Conservation (phyloP, 139 green algal species). For the Closterium sp. region DNA sequence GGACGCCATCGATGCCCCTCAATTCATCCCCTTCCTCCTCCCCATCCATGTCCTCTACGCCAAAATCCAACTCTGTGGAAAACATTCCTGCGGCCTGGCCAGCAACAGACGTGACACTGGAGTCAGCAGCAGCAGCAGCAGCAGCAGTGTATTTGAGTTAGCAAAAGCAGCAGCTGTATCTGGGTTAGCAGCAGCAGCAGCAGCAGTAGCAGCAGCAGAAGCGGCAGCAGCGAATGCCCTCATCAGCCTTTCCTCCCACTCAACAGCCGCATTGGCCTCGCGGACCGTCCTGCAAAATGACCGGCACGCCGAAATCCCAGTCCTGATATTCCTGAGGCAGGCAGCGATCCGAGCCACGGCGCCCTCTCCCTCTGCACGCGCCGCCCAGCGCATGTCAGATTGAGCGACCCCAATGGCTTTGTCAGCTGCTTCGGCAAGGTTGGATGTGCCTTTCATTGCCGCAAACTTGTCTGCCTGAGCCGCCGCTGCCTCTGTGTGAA, state of each 20-base stretch:
- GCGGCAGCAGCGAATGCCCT: background rate
- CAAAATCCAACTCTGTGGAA: background rate
- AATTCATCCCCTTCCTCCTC: background rate
- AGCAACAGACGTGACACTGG: background rate
- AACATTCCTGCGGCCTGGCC: background rate
- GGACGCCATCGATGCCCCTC: background rate
- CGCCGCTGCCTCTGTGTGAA: background rate
- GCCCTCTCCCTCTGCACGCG: background rate
- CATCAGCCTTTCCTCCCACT: background rate
- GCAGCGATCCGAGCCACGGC: background rate
- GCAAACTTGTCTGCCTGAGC: background rate
- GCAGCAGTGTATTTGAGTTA: no score
- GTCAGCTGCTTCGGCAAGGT: background rate
- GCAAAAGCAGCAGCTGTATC: no score
- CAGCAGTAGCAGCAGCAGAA: no score
- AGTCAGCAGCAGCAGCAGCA: no score
- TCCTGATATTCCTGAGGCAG: background rate
- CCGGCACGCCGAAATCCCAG: background rate
- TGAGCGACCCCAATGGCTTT: background rate
- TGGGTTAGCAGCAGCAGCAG: no score
- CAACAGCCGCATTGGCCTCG: background rate
- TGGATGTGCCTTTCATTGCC: background rate
- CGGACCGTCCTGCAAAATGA: background rate
- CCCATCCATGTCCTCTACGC: background rate
- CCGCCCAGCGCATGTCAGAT: background rate